phyloP scores from a whole-genome alignment of 208 protist species.

The Acanthamoeba comandoni region DNA sequence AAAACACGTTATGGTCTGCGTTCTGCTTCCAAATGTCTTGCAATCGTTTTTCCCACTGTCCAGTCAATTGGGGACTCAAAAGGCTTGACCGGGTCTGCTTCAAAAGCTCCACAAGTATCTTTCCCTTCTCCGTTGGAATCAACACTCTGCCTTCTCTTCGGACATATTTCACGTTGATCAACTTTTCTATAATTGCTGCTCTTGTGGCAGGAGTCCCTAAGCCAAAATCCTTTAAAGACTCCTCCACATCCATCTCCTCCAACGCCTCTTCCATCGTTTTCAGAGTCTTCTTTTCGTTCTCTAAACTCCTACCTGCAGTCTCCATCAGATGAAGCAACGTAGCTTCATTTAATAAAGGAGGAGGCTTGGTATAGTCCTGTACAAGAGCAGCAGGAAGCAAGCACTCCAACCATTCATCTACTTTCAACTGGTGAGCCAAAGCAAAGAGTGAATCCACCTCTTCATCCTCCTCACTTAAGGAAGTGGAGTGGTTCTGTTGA shows the following conservation, averaged over 20 bases:
- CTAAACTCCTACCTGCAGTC: conserved; percentile 15
- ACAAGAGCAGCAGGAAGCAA: conserved; percentile 38
- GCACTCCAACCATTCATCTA: conserved; percentile 50
- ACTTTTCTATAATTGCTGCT: conserved; percentile 48
- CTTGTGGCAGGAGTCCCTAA: conserved; percentile 67
- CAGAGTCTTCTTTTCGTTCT: conserved; percentile 33
- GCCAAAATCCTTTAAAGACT: conserved; percentile 66
- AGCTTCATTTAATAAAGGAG: conserved; percentile 51
- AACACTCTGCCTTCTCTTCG: conserved; percentile 52
- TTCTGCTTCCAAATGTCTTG: conserved; percentile 46
- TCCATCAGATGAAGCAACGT: conserved; percentile 68
- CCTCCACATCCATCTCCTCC: background rate
- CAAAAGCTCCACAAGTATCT: conserved; percentile 62
- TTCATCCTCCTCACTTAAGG: background rate
- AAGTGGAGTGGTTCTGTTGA: too few species aligned
- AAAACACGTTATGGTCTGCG: conserved; percentile 7
- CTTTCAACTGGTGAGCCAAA: background rate
- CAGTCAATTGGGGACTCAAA: conserved; percentile 30
- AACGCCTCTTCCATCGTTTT: background rate
- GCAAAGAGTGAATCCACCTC: background rate
- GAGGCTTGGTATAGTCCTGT: conserved; percentile 19
- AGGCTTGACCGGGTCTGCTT: conserved; percentile 45
- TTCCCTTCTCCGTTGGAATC: conserved; percentile 71
- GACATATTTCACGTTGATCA: conserved; percentile 60
- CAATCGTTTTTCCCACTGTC: conserved; percentile 64